Base-by-base conservation (phyloP, 2,329 filamentous ascomycete species). In the Sordariomycetes sp. region DNA sequence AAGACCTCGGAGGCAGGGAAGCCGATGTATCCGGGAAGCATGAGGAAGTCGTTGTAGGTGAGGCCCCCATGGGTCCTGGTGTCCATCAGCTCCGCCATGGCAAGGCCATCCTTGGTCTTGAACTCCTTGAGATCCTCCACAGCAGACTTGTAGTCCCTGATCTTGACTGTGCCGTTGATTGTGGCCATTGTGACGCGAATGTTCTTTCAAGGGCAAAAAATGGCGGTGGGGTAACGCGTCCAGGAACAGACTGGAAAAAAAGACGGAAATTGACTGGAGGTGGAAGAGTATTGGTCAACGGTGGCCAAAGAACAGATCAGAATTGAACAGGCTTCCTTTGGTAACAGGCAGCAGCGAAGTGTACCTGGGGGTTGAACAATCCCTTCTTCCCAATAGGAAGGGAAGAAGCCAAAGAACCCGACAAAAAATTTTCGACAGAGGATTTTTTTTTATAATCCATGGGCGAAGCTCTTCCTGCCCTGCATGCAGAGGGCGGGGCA, bases 41-140 rank as follows among this genome's bases (percentile, higher is more conserved):
- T 78, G 62, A 99, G 85, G 79, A 99, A 99, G 76, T 99, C 94
- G 75, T 99, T 99, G 82, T 97, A 99, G 60, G 93, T 97, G 69
- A 99, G 81, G 68, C 94, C 94, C 62, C 94, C 94, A 69, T 92
- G 89, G 74, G 87, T 88, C 77, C 88, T 88, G 64, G 93, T 92
- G 78, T 99, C 89, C 72, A 97, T 85, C 66, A 99, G 81, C 63
- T 90, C 86, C 69, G 90, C 79, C 68, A 95, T 84, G 71, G 90
- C 85, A 67, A 99, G 87, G 60, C 94, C 94, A 83, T 99, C 94
- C 66, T 78, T 80, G 71, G 81, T 80, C 64, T 86, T 71, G 74
- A 96, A 97, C 69, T 93, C 84, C 72, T 88, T 82, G 72, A 97
- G 82, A 64, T 92, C 76, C 69, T 95, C 87, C 63, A 92, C 76